Evolutionary conservation across 192 early-diverging fungal genomes (phyloP).

Genomic region (Chytriomyces sp.): DNA sequence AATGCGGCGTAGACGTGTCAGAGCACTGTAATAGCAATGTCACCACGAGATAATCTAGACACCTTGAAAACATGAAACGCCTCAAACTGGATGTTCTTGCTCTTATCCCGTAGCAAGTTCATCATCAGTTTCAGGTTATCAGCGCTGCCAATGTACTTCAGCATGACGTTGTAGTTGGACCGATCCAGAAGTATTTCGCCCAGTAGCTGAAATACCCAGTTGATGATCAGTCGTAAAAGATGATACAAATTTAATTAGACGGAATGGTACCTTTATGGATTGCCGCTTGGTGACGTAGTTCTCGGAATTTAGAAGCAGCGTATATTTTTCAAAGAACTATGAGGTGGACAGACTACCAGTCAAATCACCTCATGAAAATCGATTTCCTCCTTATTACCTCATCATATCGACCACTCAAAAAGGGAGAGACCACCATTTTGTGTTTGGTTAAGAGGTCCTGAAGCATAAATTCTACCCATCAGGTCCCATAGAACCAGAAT

Average conservation of each 20-base stretch:
- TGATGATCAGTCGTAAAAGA: slow-evolving; percentile 3
- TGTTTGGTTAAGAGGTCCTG: slow-evolving; percentile 93
- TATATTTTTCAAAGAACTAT: slow-evolving; percentile 87
- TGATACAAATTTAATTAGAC: neutral
- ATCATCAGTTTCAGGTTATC: slow-evolving; percentile 98
- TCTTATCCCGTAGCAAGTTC: slow-evolving; percentile 92
- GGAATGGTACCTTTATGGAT: slow-evolving; percentile 82
- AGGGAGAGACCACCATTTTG: slow-evolving; percentile 88
- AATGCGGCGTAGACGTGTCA: neutral
- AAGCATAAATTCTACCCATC: neutral
- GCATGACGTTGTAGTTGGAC: slow-evolving; percentile 95
- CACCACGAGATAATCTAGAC: neutral
- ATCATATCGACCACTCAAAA: slow-evolving; percentile 89
- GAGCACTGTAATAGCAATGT: neutral
- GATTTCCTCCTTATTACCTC: slow-evolving; percentile 36
- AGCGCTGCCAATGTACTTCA: slow-evolving; percentile 85
- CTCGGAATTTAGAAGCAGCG: slow-evolving; percentile 75
- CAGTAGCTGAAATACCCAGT: slow-evolving; percentile 64
- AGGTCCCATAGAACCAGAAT: neutral
- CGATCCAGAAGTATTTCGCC: slow-evolving; percentile 97
- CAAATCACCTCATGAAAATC: neutral
- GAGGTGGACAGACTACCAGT: neutral
- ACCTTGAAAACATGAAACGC: slow-evolving; percentile 99
- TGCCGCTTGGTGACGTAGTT: slow-evolving; percentile 99
- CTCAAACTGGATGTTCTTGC: slow-evolving; percentile 99